Conservation (phyloP, 2,329 filamentous ascomycete genomes). For the Xylaria sp. region DNA sequence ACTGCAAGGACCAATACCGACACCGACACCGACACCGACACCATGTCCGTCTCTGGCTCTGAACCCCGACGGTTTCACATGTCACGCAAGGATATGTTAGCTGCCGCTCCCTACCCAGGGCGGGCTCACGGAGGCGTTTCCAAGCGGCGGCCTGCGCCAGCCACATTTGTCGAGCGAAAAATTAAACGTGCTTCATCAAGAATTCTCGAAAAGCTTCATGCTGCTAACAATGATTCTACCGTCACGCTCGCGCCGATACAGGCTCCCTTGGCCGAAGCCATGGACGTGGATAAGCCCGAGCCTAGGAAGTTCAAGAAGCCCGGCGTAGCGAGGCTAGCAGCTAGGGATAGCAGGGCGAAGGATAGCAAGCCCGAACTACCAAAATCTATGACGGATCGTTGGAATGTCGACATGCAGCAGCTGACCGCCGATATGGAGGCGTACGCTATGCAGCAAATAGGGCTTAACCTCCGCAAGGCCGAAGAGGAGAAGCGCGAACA, state of each 20-base stretch:
- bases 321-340: constrained; percentile 47
- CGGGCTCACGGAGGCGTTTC: constrained; percentile 49
- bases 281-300: constrained; percentile 44
- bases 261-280: constrained; percentile 32
- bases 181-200: constrained; percentile 49
- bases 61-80: constrained; percentile 67
- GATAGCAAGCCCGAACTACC: constrained; percentile 46
- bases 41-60: constrained; percentile 33
- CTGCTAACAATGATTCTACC: constrained; percentile 33
- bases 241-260: constrained; percentile 15
- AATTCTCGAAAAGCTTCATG: constrained; percentile 40
- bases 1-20: constrained; percentile 5
- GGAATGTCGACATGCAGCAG: constrained; percentile 54
- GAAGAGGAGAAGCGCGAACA: constrained; percentile 55
- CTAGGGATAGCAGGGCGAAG: constrained; percentile 35
- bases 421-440: constrained; percentile 50
- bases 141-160: constrained; percentile 59
- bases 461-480: constrained; percentile 61
- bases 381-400: constrained; percentile 46
- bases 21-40: constrained; percentile 4
- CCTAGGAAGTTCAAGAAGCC: constrained; percentile 51
- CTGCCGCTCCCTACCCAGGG: constrained; percentile 41
- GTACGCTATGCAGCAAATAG: constrained; percentile 69
- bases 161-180: constrained; percentile 67
- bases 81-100: constrained; percentile 58